Evolutionary conservation across 2,329 filamentous ascomycete genomes (phyloP).

Genomic region (Ophiocordyceps unilateralis): DNA sequence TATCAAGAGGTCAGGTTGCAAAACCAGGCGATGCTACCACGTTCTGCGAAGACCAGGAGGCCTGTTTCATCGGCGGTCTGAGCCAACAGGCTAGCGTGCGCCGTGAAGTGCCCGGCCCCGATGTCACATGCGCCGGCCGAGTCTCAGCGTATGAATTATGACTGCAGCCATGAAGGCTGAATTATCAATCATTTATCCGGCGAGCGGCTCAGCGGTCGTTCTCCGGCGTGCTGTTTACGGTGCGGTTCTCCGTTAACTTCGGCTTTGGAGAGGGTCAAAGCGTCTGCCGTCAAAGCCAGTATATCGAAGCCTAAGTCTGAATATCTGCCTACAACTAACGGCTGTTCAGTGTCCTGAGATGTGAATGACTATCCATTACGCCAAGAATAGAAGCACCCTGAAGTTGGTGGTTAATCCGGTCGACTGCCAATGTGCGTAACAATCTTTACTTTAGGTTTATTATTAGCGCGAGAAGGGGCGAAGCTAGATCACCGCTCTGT

Average conservation of each 20-base stretch:
- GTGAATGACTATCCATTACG: neutral
- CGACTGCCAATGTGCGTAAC: neutral
- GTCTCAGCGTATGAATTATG: neutral
- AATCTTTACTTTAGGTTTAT: neutral
- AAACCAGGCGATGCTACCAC: neutral
- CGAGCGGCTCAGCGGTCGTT: neutral
- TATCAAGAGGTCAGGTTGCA: neutral
- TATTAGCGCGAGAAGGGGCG: neutral
- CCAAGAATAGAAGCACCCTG: neutral
- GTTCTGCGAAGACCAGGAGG: neutral
- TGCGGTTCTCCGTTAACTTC: neutral
- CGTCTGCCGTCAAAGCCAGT: neutral
- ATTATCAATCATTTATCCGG: neutral
- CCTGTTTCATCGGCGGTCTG: neutral
- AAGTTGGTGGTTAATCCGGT: neutral
- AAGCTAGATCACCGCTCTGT: too few species aligned
- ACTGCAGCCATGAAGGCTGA: neutral
- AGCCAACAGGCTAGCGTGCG: neutral
- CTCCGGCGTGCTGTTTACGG: neutral
- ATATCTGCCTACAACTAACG: neutral
- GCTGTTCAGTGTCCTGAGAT: neutral
- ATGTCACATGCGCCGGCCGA: neutral
- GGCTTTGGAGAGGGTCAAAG: neutral
- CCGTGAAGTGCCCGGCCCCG: neutral
- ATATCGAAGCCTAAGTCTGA: neutral